Evolutionary conservation across 2,329 filamentous ascomycete species (phyloP), one percentile per base, ranked within the genome.

Genomic region (Aspergillus niger): DNA sequence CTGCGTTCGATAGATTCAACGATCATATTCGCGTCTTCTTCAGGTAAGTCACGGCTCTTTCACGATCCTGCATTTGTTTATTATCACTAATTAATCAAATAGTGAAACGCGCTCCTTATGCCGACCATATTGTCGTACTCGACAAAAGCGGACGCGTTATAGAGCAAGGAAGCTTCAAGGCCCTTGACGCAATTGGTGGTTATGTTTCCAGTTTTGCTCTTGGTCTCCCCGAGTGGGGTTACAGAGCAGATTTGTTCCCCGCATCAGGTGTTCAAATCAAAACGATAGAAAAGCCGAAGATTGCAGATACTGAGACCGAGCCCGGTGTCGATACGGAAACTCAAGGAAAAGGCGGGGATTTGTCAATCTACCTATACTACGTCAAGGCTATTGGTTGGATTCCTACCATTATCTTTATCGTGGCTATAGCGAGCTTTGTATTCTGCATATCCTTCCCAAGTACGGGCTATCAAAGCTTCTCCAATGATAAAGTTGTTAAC

Each of bases 121-220:
- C 74, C 5, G 79, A 82, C 62, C 70, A 79, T 38, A 77, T 81
- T 49, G 65, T 81, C 26, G 75, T 74, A 5, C 68, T 81, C 30
- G 71, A 75, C 38, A 63, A 67, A 22, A 65, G 74, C 5, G 80
- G 80, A 15, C 69, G 69, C 8, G 70, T 80, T 22, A 48, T 63
- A n/a, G 77, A 81, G 63, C 76, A 79, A 67, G 79, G 79, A 8
- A 75, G 59, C 49, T 80, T 77, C 60, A 62, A 71, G 30, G 65
- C 70, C 20, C 69, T 81, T 11, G 72, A 72, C 55, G 67, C 68
- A 20, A 69, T 67, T 8, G 73, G 72, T 39, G 77, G 78, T 11
- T 80, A 80, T 60, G 73, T 80, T 1, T 74, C 75, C 8, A 77
- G 72, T 60, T 77, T 80, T 48, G 69, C 71, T 15, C 64, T 79